Evolutionary conservation across 2,329 filamentous ascomycete species (phyloP).

Genomic region (Bipolaris victoriae): DNA sequence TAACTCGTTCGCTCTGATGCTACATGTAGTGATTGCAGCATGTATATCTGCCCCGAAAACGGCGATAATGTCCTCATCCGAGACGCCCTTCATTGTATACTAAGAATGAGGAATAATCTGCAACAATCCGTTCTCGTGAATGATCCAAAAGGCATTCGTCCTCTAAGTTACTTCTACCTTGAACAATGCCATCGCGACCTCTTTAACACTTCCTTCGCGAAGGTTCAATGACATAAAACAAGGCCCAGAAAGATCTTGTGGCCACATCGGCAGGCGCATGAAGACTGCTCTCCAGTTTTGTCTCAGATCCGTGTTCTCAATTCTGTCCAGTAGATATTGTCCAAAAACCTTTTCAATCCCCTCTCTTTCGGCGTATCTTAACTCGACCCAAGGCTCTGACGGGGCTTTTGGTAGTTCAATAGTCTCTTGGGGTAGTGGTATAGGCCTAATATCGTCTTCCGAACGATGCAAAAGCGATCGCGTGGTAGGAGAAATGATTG

Average conservation of each 20-base stretch:
- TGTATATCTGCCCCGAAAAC: conserved; percentile 4
- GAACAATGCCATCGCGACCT: conserved; percentile 1
- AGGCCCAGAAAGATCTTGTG: neutral
- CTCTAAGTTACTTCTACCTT: conserved; percentile 1
- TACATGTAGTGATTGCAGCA: conserved; percentile 3
- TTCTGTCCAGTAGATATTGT: neutral
- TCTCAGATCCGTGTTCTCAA: neutral
- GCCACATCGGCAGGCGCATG: conserved; percentile 1
- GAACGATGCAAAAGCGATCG: neutral
- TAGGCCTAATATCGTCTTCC: neutral
- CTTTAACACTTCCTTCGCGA: conserved; percentile 2
- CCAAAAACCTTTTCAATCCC: neutral
- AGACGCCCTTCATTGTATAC: conserved; percentile 2
- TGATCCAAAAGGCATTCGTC: neutral
- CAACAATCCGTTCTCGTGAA: neutral
- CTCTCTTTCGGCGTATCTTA: neutral
- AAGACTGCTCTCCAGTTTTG: neutral
- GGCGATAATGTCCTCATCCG: neutral
- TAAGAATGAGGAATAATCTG: conserved; percentile 2
- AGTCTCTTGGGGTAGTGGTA: neutral
- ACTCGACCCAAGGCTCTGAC: conserved; percentile 1
- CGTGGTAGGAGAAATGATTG: neutral
- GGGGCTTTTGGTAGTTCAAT: neutral
- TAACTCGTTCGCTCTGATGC: conserved; percentile 1
- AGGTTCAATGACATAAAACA: conserved; percentile 1